Evolutionary conservation across 495 filamentous ascomycete genomes (phyloP).

Genomic region (Coniosporium apollinis): DNA sequence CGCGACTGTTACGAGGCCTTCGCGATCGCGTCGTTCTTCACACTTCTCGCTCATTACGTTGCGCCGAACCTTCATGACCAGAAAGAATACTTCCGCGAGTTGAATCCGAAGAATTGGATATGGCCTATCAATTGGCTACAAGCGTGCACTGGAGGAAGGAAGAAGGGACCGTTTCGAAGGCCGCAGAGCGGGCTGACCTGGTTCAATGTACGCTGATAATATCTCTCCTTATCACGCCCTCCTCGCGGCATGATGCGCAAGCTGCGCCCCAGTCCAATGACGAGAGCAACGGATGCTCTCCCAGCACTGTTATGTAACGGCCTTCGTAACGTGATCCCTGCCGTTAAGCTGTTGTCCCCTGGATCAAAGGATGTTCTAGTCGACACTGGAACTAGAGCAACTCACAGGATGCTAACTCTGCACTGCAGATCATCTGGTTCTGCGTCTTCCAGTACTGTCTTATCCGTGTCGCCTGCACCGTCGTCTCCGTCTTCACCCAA

Average conservation of each 20-base stretch:
- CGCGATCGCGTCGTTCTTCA: slow-evolving; percentile 79
- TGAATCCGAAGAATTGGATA: slow-evolving; percentile 57
- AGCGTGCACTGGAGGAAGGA: slow-evolving; percentile 43
- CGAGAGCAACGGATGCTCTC: too few species aligned
- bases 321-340: too few species aligned
- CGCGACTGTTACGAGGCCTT: slow-evolving; percentile 88
- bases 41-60: slow-evolving; percentile 72
- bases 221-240: background rate
- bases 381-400: too few species aligned
- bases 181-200: slow-evolving; percentile 77
- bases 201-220: slow-evolving; percentile 64
- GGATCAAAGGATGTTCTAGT: too few species aligned
- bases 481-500: slow-evolving; percentile 60
- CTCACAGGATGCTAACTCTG: slow-evolving; percentile 1
- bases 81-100: slow-evolving; percentile 69
- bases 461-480: slow-evolving; percentile 68
- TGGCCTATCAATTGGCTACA: slow-evolving; percentile 55
- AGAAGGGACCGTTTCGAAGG: slow-evolving; percentile 49
- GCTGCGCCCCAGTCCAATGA: background rate
- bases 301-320: too few species aligned
- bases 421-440: slow-evolving; percentile 56
- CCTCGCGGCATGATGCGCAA: background rate
- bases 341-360: too few species aligned
- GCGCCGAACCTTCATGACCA: slow-evolving; percentile 66
- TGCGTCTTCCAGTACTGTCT: slow-evolving; percentile 85